These are phyloP conservation scores for Stylonectria norvegica DNA, from an alignment of 2,329 filamentous ascomycete genomes.

Conservation along the genomic window DNA sequence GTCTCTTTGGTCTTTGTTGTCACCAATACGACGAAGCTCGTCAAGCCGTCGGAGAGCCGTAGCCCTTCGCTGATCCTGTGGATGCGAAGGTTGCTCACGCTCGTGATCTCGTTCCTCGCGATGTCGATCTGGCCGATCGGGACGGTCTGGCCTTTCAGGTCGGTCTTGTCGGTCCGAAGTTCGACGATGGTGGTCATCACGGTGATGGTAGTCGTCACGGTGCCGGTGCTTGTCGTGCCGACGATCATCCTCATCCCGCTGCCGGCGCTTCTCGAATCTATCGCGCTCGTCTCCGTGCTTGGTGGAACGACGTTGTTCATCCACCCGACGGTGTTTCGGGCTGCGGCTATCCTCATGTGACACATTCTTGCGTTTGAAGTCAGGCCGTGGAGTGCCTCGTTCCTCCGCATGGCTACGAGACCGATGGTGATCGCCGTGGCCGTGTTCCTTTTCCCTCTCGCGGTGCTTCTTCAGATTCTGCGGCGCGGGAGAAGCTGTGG, in stretches of 20 bases:
- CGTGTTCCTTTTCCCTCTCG: constrained; percentile 46
- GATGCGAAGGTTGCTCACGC: constrained; percentile 26
- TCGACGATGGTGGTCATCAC: constrained; percentile 16
- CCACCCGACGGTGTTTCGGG: constrained; percentile 41
- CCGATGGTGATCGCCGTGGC: constrained; percentile 47
- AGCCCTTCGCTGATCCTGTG: constrained; percentile 39
- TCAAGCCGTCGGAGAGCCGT: constrained; percentile 41
- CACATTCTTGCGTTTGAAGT: constrained; percentile 60
- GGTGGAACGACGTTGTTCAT: constrained; percentile 38
- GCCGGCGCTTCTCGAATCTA: constrained; percentile 27
- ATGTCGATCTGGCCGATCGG: constrained; percentile 14
- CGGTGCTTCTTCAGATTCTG: constrained; percentile 42
- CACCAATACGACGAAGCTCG: constrained; percentile 44
- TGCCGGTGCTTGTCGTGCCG: constrained; percentile 17
- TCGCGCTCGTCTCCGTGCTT: constrained; percentile 38
- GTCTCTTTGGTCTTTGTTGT: constrained; percentile 48
- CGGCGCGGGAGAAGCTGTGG: constrained; percentile 70
- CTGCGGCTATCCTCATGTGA: constrained; percentile 43
- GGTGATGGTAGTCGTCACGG: constrained; percentile 16
- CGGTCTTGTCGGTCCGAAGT: constrained; percentile 31
- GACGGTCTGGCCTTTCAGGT: constrained; percentile 24
- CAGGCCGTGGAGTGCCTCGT: constrained; percentile 48
- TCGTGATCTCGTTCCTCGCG: constrained; percentile 23
- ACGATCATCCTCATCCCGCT: constrained; percentile 30
- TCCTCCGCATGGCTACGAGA: constrained; percentile 51